Percentiles rank a stretch among this genome's conserved stretches.
phyloP scores from a whole-genome alignment of 169 alveolate species.

The Besnoitia besnoiti region DNA sequence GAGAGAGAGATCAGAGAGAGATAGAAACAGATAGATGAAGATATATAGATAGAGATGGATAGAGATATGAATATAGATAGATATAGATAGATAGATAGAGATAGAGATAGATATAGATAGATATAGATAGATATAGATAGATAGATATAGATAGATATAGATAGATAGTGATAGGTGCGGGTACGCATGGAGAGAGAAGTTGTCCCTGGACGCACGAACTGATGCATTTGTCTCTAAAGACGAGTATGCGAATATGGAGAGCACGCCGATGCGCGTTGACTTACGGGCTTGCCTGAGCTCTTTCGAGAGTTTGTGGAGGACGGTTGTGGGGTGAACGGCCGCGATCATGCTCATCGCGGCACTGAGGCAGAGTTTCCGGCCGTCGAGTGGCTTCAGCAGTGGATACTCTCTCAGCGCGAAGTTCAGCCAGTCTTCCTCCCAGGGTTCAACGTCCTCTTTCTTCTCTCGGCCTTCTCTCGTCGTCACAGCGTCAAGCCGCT shows the following conservation, averaged over 20 bases:
- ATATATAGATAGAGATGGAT: too few species aligned
- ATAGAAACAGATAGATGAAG: not conserved
- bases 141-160: too few species aligned
- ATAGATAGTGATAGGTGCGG: not conserved
- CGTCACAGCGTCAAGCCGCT: not conserved
- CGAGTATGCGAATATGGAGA: not conserved
- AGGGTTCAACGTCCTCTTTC: not conserved
- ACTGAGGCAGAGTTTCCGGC: not conserved
- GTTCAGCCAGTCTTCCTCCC: not conserved
- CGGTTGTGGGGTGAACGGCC: constrained; percentile 1
- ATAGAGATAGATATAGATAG: too few species aligned
- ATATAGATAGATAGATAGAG: too few species aligned
- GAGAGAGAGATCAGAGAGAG: not conserved
- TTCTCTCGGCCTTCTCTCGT: not conserved
- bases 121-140: too few species aligned
- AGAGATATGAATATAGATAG: too few species aligned
- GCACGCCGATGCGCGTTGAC: not conserved
- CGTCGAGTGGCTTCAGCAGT: constrained; percentile 6
- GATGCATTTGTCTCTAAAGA: not conserved
- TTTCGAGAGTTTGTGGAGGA: not conserved
- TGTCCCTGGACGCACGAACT: not conserved
- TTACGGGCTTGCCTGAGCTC: not conserved
- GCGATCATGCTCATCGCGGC: not conserved
- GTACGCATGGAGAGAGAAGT: not conserved
- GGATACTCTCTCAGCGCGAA: constrained; percentile 4